Evolutionary conservation across 768 basidiomycete species (phyloP), one percentile per base, ranked within the genome.

Genomic region (Amanita rimosa): DNA sequence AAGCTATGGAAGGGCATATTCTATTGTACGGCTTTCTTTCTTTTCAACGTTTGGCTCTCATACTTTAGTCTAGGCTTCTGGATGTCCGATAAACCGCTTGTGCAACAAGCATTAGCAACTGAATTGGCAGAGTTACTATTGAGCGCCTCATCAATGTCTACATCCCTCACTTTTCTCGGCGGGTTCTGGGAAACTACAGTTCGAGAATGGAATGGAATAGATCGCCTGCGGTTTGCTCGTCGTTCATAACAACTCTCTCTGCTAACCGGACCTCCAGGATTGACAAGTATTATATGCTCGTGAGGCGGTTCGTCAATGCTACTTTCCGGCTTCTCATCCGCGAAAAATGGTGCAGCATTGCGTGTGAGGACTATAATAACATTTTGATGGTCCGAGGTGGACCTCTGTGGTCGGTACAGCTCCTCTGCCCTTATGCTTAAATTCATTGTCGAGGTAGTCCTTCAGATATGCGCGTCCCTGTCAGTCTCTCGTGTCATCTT

Each of bases 1-100:
- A 95, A 93, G 64, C 64, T 98, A 26, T 98, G 95, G 95, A 97
- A 99, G 63, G 95, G 94, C 0, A 77, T 98, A 44, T 99, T 95
- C 64, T 99, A 95, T 64, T 96, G 94, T 92, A 53, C 54, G 81
- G 64, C 4, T 47, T 26, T n/a, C 6, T 14, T 44, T 10, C 35
- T 21, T 35, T 9, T 50, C 7, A 22, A 37, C 11, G 35, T 22
- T 29, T 10, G 11, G 31, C 31, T 31, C 8, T 22, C 26, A 19
- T 16, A 14, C 19, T 22, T 39, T 36, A 16, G 24, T n/a, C 6
- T 19, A 96, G 94, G 95, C 62, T 98, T 93, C 67, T 99, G 95
- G 94, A 97, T 97, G 93, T 97, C 94, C 8, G 95, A 99, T 67
- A 99, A 98, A 61, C 94, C 94, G 3, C 75, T 94, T 7, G 87